Percentiles rank a stretch among this genome's conserved stretches.
Conservation (phyloP, 1,284 basidiomycete genomes). For the Gastroboletus turbinatus region DNA sequence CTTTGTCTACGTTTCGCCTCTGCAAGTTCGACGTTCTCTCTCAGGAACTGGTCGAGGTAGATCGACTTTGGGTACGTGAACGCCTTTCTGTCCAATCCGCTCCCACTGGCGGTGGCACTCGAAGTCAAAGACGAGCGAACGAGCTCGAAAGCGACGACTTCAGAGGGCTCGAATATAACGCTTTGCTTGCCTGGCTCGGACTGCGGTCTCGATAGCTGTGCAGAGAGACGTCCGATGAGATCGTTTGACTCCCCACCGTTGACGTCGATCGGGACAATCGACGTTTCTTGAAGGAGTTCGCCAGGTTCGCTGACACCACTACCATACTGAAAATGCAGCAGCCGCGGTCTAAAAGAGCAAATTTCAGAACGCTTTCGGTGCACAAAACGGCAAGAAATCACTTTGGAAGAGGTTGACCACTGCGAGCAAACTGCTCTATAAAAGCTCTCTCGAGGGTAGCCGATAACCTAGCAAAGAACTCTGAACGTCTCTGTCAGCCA, state of each 20-base stretch:
- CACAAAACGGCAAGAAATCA: conserved; percentile 1
- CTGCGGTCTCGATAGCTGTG: conserved; percentile 41
- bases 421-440: conserved; percentile 27
- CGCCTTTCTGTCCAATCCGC: conserved; percentile 40
- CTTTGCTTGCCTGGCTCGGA: conserved; percentile 39
- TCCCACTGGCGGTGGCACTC: conserved; percentile 9
- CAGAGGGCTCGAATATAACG: conserved; percentile 59
- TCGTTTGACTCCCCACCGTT: conserved; percentile 28
- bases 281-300: conserved; percentile 35
- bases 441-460: conserved; percentile 37
- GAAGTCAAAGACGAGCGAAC: conserved; percentile 23
- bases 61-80: conserved; percentile 63
- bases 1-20: conserved; percentile 46
- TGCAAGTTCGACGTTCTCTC: conserved; percentile 52
- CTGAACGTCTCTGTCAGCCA: conserved; percentile 25
- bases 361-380: neutral
- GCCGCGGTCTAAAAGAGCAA: conserved; percentile 26
- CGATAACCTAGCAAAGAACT: conserved; percentile 39
- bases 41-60: conserved; percentile 70
- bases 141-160: conserved; percentile 61
- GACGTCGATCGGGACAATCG: conserved; percentile 43
- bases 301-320: conserved; percentile 33
- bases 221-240: conserved; percentile 45
- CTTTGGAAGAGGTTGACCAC: conserved; percentile 33
- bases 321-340: conserved; percentile 43